Percentiles rank a stretch among this genome's conserved stretches.
Conservation (phyloP, 805 yeast species). For the Ogataea siamensis region DNA sequence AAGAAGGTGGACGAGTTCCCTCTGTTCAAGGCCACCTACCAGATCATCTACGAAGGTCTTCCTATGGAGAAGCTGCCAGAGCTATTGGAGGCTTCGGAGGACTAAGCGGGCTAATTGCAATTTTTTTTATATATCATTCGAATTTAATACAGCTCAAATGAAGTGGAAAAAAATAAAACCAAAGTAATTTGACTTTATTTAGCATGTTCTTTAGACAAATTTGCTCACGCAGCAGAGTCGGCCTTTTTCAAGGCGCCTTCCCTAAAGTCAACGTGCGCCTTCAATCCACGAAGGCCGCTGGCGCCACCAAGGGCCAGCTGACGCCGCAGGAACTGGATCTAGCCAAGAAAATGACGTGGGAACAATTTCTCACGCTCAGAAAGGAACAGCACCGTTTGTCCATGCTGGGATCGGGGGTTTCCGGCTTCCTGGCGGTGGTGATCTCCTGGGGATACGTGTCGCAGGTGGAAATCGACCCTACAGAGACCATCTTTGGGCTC, state of each 20-base stretch:
- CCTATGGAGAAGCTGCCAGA: conserved; percentile 74
- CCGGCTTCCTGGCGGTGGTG: conserved; percentile 64
- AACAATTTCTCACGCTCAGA: conserved; percentile 72
- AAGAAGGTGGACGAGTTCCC: conserved; percentile 71
- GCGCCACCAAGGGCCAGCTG: conserved; percentile 14
- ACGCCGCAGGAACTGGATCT: conserved; percentile 24
- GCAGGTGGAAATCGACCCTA: conserved; percentile 81
- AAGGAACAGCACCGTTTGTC: conserved; percentile 73
- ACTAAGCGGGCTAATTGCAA: conserved; percentile 15
- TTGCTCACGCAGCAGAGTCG: conserved; percentile 2
- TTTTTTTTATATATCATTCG: conserved; percentile 1
- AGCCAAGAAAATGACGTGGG: conserved; percentile 58
- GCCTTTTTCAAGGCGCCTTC: conserved; percentile 1
- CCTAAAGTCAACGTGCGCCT: conserved; percentile 5
- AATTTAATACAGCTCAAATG: not conserved
- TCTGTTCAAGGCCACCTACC: conserved; percentile 73
- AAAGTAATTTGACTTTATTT: not conserved
- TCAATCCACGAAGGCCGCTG: conserved; percentile 6
- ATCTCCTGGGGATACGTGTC: conserved; percentile 75
- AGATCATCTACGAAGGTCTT: conserved; percentile 72
- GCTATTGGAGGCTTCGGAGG: conserved; percentile 51
- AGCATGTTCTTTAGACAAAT: conserved; percentile 5
- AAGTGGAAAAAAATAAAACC: not conserved
- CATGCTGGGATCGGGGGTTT: conserved; percentile 60
- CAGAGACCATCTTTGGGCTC: conserved; percentile 83